Evolutionary conservation across 2,329 filamentous ascomycete species (phyloP).

Genomic region (Xylariaceae sp.): DNA sequence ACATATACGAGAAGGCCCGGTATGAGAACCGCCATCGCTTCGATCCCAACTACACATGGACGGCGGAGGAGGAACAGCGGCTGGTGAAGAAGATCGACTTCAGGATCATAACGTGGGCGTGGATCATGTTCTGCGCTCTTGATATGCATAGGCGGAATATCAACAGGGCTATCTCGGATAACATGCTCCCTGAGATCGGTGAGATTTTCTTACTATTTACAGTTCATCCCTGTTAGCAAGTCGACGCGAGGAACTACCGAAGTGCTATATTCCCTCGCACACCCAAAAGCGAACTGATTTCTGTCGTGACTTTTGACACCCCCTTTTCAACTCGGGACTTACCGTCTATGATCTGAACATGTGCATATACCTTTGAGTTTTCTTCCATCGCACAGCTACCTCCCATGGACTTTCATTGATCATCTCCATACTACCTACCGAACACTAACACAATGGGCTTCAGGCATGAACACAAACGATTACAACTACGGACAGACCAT

Average conservation of each 20-base stretch:
- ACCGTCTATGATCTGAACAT: too few species aligned
- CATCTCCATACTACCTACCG: neutral
- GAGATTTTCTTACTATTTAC: conserved; percentile 5
- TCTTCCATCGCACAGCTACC: too few species aligned
- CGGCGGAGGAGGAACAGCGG: conserved; percentile 56
- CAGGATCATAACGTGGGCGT: conserved; percentile 38
- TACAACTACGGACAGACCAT: conserved; percentile 54
- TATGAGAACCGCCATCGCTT: conserved; percentile 64
- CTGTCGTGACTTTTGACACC: too few species aligned
- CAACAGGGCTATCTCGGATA: conserved; percentile 37
- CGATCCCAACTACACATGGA: conserved; percentile 60
- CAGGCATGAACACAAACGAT: conserved; percentile 43
- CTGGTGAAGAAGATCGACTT: conserved; percentile 54
- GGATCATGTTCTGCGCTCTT: conserved; percentile 32
- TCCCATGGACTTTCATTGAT: too few species aligned
- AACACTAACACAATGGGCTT: conserved; percentile 1
- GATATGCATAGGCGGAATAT: conserved; percentile 36
- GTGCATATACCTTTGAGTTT: too few species aligned
- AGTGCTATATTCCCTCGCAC: too few species aligned
- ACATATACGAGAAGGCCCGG: conserved; percentile 54
- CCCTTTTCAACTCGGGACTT: too few species aligned
- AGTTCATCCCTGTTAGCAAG: too few species aligned
- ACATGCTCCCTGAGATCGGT: conserved; percentile 43
- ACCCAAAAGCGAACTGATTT: too few species aligned
- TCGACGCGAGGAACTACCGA: too few species aligned